Evolutionary conservation across 768 basidiomycete species (phyloP), one percentile per base, ranked within the genome.

Genomic region (Melanogaster broomeanus): DNA sequence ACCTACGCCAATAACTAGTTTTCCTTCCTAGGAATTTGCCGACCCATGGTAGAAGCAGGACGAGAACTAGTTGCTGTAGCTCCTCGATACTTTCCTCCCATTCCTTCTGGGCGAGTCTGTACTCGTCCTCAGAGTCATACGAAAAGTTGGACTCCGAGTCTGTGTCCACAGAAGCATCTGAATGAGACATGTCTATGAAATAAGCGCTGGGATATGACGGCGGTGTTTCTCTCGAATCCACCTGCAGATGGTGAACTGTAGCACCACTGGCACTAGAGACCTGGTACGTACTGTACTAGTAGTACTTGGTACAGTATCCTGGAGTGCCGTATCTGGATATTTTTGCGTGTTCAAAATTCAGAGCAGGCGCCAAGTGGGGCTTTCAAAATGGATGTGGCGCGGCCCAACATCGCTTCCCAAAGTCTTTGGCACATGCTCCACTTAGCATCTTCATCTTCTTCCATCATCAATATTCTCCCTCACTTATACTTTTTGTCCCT

Each of bases 81-180:
- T 97, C 93, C 53, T 85, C 73, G 44, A 96, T 63, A 62, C 88
- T 90, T 69, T 97, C 94, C 61, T 93, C 87, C 94, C 94, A 96
- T 73, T 97, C 94, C 65, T 88, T 80, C 69, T 94, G 89, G 3
- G 90, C 88, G 42, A 87, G 74, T 35, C 77, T 81, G 59, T 82
- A 83, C 61, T 93, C 90, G 51, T 89, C 88, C 56, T 84, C 81
- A 25, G 60, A 64, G 66, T 84, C 83, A 65, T 81, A 82, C 30
- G 80, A 83, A 18, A 74, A 72, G 46, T 74, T 66, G 9, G 80
- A 56, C 27, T 51, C 53, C 37, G 80, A 68, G 70, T 89, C 53
- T 38, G 80, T 68, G 70, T 89, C 87, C 51, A 87, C 62, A 30
- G 86, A 90, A 57, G 69, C 66, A 54, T 79, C 72, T 27, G 87